Evolutionary conservation across 2,329 filamentous ascomycete species (phyloP).

Genomic region (Aspergillus bombycis): DNA sequence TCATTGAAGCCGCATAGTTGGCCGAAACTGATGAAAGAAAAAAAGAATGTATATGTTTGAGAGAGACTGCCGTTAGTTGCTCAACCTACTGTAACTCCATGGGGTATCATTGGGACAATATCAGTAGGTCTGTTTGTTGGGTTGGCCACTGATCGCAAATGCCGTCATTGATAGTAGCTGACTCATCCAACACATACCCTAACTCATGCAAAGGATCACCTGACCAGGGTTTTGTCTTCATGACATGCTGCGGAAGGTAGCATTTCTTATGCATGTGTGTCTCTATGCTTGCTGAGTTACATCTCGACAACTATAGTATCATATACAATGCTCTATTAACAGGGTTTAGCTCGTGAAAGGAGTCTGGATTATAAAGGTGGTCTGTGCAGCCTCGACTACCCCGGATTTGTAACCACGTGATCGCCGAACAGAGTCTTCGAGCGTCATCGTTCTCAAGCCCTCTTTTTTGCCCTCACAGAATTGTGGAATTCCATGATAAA

Average conservation of each 20-base stretch:
- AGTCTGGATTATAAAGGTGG: not conserved
- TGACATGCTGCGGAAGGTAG: not conserved
- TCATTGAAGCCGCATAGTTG: slow-evolving; percentile 55
- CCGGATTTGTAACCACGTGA: slow-evolving; percentile 16
- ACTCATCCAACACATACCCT: not conserved
- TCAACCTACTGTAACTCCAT: not conserved
- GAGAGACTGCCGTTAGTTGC: not conserved
- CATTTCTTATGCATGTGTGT: not conserved
- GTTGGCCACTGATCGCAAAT: not conserved
- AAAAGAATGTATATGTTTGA: not conserved
- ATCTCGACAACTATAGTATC: not conserved
- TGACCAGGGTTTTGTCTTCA: not conserved
- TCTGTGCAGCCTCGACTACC: slow-evolving; percentile 2
- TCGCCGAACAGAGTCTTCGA: slow-evolving; percentile 11
- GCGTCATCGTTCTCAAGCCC: slow-evolving; percentile 11
- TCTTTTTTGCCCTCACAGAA: not conserved
- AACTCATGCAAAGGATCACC: not conserved
- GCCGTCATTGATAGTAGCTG: not conserved
- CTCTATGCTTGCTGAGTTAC: not conserved
- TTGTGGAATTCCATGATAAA: not conserved
- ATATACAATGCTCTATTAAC: not conserved
- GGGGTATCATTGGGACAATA: not conserved
- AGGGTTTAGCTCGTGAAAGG: not conserved
- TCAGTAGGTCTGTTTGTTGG: not conserved
- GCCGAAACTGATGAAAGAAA: not conserved